A percentile compares a stretch with the other conserved stretches of the same genome.
Evolutionary conservation across 108 stramenopile species (phyloP).

Genomic region (Pseudonitzschia multistriata): DNA sequence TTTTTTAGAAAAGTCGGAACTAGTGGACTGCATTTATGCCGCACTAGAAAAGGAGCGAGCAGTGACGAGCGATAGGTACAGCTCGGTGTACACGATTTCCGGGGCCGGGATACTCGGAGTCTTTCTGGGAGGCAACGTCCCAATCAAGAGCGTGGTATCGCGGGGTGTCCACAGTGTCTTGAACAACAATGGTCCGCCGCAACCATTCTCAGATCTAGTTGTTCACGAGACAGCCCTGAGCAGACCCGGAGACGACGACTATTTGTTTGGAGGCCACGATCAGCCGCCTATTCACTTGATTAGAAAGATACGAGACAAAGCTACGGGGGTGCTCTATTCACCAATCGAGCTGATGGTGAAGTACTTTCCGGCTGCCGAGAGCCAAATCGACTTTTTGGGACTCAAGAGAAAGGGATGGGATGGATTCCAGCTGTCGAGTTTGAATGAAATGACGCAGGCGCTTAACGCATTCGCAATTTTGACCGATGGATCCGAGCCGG

Average conservation of each 20-base stretch:
- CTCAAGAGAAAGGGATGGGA: constrained; percentile 29
- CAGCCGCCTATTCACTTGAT: constrained; percentile 37
- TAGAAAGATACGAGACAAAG: constrained; percentile 16
- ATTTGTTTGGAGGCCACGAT: constrained; percentile 23
- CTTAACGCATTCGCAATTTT: constrained; percentile 16
- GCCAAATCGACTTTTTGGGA: constrained; percentile 42
- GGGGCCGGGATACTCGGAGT: constrained; percentile 44
- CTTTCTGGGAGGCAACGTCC: constrained; percentile 46
- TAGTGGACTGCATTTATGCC: constrained; percentile 27
- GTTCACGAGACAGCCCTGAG: constrained; percentile 7
- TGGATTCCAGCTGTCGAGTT: constrained; percentile 42
- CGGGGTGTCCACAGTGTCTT: constrained; percentile 47
- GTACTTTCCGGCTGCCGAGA: background rate
- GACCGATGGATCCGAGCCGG: constrained; percentile 31
- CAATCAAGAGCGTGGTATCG: constrained; percentile 47
- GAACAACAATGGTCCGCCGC: constrained; percentile 14
- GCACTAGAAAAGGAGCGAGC: constrained; percentile 3
- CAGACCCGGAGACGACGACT: constrained; percentile 31
- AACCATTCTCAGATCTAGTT: constrained; percentile 16
- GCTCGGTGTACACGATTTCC: background rate
- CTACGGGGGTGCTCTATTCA: constrained; percentile 24
- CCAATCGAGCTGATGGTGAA: constrained; percentile 24
- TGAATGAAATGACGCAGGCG: background rate
- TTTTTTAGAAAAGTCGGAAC: constrained; percentile 27
- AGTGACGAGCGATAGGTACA: background rate